Evolutionary conservation across 305 asterid species (phyloP).

Genomic region (Fraxinus paxiana): DNA sequence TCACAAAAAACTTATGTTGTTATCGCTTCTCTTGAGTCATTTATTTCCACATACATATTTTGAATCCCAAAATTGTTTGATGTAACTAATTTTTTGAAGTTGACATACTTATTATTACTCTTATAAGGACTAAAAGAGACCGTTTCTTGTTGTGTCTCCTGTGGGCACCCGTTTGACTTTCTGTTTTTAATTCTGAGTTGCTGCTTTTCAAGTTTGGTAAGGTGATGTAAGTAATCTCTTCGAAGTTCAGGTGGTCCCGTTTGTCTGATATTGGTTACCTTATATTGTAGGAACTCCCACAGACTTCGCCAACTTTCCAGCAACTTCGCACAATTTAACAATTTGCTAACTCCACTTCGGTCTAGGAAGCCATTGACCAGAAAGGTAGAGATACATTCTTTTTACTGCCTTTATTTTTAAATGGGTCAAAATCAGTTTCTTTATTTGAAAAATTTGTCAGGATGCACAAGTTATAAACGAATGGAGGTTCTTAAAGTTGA

Average conservation of each 20-base stretch:
- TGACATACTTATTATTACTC: neutral
- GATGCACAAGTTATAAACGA: constrained; percentile 79
- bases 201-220: neutral
- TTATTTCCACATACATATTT: constrained; percentile 5
- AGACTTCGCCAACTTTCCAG: constrained; percentile 87
- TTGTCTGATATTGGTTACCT: neutral
- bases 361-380: constrained; percentile 79
- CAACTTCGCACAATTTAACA: constrained; percentile 80
- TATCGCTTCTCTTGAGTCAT: neutral
- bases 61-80: constrained; percentile 10
- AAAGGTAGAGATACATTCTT: constrained; percentile 45
- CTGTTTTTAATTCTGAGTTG: neutral
- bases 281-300: constrained; percentile 46
- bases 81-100: neutral
- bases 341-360: constrained; percentile 56
- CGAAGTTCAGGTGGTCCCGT: neutral
- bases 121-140: neutral
- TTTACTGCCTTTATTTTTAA: constrained; percentile 11
- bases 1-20: neutral
- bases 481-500: constrained; percentile 86
- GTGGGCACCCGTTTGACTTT: neutral
- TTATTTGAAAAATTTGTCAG: constrained; percentile 31
- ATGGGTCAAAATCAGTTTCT: constrained; percentile 12
- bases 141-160: neutral
- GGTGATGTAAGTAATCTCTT: constrained; percentile 5